A percentile compares a stretch with the other conserved stretches of the same genome.
phyloP scores from a whole-genome alignment of 2,329 filamentous ascomycete genomes.

The Amauroascus niger region DNA sequence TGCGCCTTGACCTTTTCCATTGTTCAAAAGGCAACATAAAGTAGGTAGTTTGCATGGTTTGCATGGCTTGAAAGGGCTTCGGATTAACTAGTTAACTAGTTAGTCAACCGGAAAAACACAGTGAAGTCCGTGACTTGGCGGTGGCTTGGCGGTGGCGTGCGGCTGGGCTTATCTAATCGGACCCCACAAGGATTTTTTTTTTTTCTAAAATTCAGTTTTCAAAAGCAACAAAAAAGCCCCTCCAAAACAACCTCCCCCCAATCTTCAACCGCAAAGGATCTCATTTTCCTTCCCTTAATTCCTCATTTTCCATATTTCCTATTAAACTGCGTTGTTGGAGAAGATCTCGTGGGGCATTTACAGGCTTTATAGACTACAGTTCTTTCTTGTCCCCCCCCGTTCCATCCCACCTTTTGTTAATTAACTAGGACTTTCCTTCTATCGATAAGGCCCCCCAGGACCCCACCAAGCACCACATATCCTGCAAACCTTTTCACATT shows the following conservation, averaged over 20 bases:
- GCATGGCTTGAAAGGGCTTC: no score
- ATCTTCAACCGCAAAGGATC: neutral
- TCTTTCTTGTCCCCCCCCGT: constrained; percentile 1
- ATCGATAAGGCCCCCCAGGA: constrained; percentile 35
- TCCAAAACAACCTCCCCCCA: neutral
- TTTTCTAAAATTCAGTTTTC: constrained; percentile 3
- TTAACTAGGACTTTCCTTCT: constrained; percentile 23
- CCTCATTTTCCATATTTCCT: neutral
- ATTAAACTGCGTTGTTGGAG: neutral
- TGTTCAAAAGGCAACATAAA: no score
- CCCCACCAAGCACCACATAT: constrained; percentile 18
- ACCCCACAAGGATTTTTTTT: constrained; percentile 11
- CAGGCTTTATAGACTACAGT: constrained; percentile 8
- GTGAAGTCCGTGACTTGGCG: no score
- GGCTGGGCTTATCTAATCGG: constrained; percentile 8
- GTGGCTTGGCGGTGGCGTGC: constrained; percentile 5
- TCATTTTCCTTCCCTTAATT: neutral
- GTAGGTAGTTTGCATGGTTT: no score
- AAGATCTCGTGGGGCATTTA: neutral
- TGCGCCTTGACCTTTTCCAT: no score
- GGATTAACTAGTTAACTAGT: no score
- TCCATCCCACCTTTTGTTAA: constrained; percentile 17
- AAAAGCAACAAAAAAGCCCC: neutral
- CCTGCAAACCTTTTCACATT: constrained; percentile 15
- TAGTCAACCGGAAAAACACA: no score